A percentile compares a stretch with the other conserved stretches of the same genome.
Evolutionary conservation across 352 stramenopile species (phyloP).

Genomic region (Phytophthora ohioensis): DNA sequence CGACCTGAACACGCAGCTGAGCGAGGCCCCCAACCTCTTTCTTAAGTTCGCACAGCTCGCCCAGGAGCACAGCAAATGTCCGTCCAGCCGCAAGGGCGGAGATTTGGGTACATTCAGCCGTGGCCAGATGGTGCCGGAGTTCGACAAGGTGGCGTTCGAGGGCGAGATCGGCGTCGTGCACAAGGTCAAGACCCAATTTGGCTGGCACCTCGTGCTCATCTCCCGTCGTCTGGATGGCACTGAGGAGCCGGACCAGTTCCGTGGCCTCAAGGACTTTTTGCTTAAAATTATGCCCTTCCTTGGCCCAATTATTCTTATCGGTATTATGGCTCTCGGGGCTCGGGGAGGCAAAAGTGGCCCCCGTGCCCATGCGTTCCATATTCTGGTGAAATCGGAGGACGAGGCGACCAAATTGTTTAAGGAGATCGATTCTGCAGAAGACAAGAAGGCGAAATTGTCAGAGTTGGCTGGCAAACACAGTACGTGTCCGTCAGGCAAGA

Average conservation of each 20-base stretch:
- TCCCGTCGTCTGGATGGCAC: slow-evolving; percentile 59
- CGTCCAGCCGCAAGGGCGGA: slow-evolving; percentile 65
- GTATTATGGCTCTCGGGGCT: slow-evolving; percentile 56
- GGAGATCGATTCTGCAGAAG: slow-evolving; percentile 59
- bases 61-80: slow-evolving; percentile 76
- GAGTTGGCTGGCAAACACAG: slow-evolving; percentile 62
- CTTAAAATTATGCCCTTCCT: slow-evolving; percentile 64
- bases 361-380: slow-evolving; percentile 66
- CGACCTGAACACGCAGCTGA: slow-evolving; percentile 61
- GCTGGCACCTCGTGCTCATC: slow-evolving; percentile 72
- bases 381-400: slow-evolving; percentile 65
- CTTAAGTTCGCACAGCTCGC: slow-evolving; percentile 74
- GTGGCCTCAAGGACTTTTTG: slow-evolving; percentile 41
- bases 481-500: slow-evolving; percentile 67
- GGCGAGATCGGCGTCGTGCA: slow-evolving; percentile 38
- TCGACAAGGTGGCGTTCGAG: slow-evolving; percentile 85
- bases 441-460: slow-evolving; percentile 65
- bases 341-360: slow-evolving; percentile 33
- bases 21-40: slow-evolving; percentile 56
- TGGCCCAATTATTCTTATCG: slow-evolving; percentile 57
- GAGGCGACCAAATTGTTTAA: slow-evolving; percentile 64
- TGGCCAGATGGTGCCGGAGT: slow-evolving; percentile 80
- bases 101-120: slow-evolving; percentile 75
- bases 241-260: slow-evolving; percentile 49
- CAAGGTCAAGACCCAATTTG: slow-evolving; percentile 89